Evolutionary conservation across 73 alveolate genomes (phyloP).

Genomic region (Paramecium biaurelia): DNA sequence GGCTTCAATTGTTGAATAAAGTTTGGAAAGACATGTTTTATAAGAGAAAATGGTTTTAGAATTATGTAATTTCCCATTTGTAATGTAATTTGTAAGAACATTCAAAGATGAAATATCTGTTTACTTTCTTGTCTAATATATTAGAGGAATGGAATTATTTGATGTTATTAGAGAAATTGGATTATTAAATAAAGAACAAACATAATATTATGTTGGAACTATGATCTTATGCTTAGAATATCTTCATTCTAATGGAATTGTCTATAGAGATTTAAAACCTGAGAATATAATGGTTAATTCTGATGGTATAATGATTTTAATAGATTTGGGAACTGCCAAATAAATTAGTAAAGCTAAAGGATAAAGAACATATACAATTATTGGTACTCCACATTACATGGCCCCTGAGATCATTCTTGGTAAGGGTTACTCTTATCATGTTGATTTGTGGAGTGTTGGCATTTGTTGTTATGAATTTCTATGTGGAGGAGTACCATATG

Average conservation of each 20-base stretch:
- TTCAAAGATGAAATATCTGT: conserved; percentile 28
- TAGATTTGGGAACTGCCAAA: conserved; percentile 83
- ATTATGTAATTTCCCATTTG: conserved; percentile 49
- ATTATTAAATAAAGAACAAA: conserved; percentile 31
- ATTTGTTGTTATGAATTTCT: conserved; percentile 72
- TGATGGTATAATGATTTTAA: conserved; percentile 72
- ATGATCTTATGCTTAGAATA: conserved; percentile 61
- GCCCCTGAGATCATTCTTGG: conserved; percentile 83
- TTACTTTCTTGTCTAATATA: conserved; percentile 36
- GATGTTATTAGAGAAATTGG: conserved; percentile 50
- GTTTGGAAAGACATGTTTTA: conserved; percentile 40
- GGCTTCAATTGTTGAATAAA: conserved; percentile 20
- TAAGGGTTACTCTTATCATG: conserved; percentile 73
- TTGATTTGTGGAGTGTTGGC: conserved; percentile 79
- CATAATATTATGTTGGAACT: conserved; percentile 44
- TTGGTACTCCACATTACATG: conserved; percentile 83
- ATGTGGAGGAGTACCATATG: conserved; percentile 78
- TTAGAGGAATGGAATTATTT: conserved; percentile 53
- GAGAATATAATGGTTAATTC: conserved; percentile 81
- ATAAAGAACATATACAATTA: conserved; percentile 69
- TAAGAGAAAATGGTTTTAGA: conserved; percentile 29
- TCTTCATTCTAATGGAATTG: conserved; percentile 75
- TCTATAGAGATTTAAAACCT: conserved; percentile 82
- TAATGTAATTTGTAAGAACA: conserved; percentile 38
- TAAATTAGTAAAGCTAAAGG: conserved; percentile 22